These are phyloP conservation scores for Annulohypoxylon nitens DNA, from an alignment of 495 filamentous ascomycete species.

Conservation along the genomic window DNA sequence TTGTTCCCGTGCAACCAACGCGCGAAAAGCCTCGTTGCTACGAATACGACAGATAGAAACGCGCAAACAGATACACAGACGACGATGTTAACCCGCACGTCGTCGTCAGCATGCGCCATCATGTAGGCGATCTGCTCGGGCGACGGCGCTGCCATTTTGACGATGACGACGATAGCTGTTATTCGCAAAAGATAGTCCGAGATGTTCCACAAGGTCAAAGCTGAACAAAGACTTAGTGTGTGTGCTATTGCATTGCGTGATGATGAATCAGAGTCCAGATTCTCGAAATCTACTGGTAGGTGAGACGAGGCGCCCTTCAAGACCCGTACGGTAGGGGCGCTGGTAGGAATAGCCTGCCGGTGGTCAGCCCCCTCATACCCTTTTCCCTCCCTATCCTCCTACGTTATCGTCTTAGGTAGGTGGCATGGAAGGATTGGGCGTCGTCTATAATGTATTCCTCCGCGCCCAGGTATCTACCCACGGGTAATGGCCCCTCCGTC, in stretches of 20 bases:
- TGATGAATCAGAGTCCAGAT: not conserved
- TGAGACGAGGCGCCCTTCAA: not conserved
- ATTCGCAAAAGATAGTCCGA: not conserved
- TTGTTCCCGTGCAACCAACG: not conserved
- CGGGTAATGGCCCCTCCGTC: too few species aligned
- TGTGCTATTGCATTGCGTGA: not conserved
- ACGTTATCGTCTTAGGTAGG: not conserved
- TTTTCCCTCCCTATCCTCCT: not conserved
- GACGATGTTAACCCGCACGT: not conserved
- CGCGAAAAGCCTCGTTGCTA: not conserved
- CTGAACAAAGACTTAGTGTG: not conserved
- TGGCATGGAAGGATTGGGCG: not conserved
- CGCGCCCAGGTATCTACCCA: not conserved
- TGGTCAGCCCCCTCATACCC: not conserved
- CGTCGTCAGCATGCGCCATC: not conserved
- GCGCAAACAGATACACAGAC: not conserved
- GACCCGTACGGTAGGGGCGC: not conserved
- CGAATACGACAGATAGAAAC: not conserved
- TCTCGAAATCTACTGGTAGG: not conserved
- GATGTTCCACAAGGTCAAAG: not conserved
- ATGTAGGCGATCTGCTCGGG: conserved; percentile 11
- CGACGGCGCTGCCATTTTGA: not conserved
- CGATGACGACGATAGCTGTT: not conserved
- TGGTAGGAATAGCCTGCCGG: not conserved
- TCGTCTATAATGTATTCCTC: not conserved